Evolutionary conservation across 2,329 filamentous ascomycete genomes (phyloP).

Genomic region (Cladophialophora exuberans): DNA sequence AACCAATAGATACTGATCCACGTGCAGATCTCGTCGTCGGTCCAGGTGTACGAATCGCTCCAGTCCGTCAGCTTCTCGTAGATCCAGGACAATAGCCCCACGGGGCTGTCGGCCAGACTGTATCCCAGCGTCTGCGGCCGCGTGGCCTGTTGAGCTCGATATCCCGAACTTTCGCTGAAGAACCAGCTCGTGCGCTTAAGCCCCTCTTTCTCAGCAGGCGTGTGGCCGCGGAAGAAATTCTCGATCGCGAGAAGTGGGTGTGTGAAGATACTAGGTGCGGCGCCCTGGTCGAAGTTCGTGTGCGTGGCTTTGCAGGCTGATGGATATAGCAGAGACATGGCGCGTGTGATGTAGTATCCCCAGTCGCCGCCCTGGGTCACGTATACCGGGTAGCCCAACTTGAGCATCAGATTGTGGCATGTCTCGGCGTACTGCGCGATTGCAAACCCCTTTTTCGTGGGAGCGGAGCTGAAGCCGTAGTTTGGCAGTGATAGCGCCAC

Average conservation of each 20-base stretch:
- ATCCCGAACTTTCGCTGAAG: constrained; percentile 53
- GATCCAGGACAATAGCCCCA: constrained; percentile 75
- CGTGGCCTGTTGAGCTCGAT: constrained; percentile 64
- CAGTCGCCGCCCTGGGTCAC: constrained; percentile 69
- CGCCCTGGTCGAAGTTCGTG: constrained; percentile 60
- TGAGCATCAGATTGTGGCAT: constrained; percentile 69
- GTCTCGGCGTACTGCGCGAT: constrained; percentile 66
- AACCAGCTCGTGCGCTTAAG: constrained; percentile 63
- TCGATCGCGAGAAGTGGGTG: constrained; percentile 63
- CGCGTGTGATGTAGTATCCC: constrained; percentile 66
- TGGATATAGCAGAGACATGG: constrained; percentile 64
- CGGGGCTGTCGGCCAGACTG: constrained; percentile 69
- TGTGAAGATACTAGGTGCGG: constrained; percentile 53
- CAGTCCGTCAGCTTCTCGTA: constrained; percentile 80
- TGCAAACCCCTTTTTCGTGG: constrained; percentile 60
- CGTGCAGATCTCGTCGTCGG: constrained; percentile 73
- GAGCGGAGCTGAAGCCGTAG: constrained; percentile 57
- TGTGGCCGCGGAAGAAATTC: constrained; percentile 60
- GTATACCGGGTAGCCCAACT: constrained; percentile 67
- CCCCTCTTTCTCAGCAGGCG: constrained; percentile 54
- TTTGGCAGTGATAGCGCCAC: constrained; percentile 60
- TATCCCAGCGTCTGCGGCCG: constrained; percentile 75
- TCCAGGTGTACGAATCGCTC: constrained; percentile 74
- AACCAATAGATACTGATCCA: constrained; percentile 78
- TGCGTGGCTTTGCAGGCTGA: constrained; percentile 62